These are phyloP conservation scores for Nigrospora sphaerica DNA, from an alignment of 2,329 filamentous ascomycete species.

Conservation along the genomic window DNA sequence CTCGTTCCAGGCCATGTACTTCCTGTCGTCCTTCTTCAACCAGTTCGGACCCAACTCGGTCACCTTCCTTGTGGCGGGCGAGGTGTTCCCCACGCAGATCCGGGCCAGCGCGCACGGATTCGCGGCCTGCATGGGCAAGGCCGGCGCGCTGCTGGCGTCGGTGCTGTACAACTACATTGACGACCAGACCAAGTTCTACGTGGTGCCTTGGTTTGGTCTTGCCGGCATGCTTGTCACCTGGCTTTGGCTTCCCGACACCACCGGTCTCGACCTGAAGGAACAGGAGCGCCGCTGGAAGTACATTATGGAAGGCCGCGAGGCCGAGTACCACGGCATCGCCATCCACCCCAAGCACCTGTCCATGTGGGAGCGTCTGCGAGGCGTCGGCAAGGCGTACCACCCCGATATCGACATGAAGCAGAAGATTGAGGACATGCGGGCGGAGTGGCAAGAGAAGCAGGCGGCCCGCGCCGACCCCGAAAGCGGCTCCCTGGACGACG, in stretches of 20 bases:
- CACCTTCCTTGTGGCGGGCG: conserved; percentile 91
- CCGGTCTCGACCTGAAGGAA: conserved; percentile 92
- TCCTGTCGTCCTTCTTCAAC: conserved; percentile 97
- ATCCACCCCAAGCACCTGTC: conserved; percentile 85
- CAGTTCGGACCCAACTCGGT: conserved; percentile 96
- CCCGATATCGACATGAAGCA: conserved; percentile 74
- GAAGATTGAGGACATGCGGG: conserved; percentile 76
- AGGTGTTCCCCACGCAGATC: conserved; percentile 92
- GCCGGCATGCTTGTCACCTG: conserved; percentile 76
- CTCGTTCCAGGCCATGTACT: conserved; percentile 97
- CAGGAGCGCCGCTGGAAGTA: conserved; percentile 91
- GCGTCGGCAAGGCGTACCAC: conserved; percentile 76
- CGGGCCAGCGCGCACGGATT: conserved; percentile 92
- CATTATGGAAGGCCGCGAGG: conserved; percentile 68
- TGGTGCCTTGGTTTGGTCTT: conserved; percentile 90
- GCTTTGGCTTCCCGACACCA: conserved; percentile 92
- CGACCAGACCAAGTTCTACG: conserved; percentile 76
- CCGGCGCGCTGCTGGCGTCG: conserved; percentile 78
- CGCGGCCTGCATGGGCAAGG: conserved; percentile 84
- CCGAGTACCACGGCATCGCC: conserved; percentile 89
- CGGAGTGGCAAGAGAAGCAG: conserved; percentile 52
- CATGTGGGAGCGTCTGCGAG: conserved; percentile 76
- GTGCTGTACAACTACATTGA: conserved; percentile 94
- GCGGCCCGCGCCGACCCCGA: conserved; percentile 41
- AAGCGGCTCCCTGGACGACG: conserved; percentile 34